Evolutionary conservation across 139 green algal genomes (phyloP).

Genomic region (Raphidocelis subcapitata): DNA sequence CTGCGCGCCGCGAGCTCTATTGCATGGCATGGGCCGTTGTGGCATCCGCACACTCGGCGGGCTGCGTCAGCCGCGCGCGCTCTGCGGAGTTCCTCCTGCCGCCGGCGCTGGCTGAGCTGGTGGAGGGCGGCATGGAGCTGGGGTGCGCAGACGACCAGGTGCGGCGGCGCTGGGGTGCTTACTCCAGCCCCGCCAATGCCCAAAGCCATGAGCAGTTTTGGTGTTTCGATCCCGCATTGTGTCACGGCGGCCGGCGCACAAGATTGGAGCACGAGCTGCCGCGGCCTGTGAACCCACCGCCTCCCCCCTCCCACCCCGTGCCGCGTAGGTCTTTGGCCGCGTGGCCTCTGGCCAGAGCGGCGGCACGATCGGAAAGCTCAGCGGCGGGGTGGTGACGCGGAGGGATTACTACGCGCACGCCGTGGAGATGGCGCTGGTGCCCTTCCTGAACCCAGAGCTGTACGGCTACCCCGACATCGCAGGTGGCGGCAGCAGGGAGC

Average conservation of each 20-base stretch:
- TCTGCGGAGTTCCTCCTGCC: constrained; percentile 30
- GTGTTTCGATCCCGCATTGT: too few relatives aligned
- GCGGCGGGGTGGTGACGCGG: constrained; percentile 26
- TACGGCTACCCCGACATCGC: too few relatives aligned
- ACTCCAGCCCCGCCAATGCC: too few relatives aligned
- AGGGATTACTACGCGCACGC: constrained; percentile 45
- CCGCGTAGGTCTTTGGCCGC: constrained; percentile 30
- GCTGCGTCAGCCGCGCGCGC: too few relatives aligned
- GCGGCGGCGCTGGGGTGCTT: background rate
- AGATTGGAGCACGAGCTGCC: too few relatives aligned
- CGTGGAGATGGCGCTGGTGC: constrained; percentile 35
- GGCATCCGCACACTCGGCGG: background rate
- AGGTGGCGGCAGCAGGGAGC: too few relatives aligned
- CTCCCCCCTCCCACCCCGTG: too few relatives aligned
- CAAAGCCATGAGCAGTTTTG: too few relatives aligned
- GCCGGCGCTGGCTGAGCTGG: constrained; percentile 16
- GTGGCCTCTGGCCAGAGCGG: constrained; percentile 30
- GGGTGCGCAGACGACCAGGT: constrained; percentile 35
- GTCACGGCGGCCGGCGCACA: too few relatives aligned
- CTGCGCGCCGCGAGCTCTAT: constrained; percentile 8
- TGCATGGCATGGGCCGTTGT: constrained; percentile 18
- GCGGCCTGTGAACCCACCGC: too few relatives aligned
- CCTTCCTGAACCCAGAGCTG: constrained; percentile 43
- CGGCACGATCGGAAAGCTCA: constrained; percentile 36
- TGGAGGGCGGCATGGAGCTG: constrained; percentile 39